A percentile compares a stretch with the other conserved stretches of the same genome.
phyloP scores from a whole-genome alignment of 2,329 filamentous ascomycete genomes.

The Daldinia sp. region DNA sequence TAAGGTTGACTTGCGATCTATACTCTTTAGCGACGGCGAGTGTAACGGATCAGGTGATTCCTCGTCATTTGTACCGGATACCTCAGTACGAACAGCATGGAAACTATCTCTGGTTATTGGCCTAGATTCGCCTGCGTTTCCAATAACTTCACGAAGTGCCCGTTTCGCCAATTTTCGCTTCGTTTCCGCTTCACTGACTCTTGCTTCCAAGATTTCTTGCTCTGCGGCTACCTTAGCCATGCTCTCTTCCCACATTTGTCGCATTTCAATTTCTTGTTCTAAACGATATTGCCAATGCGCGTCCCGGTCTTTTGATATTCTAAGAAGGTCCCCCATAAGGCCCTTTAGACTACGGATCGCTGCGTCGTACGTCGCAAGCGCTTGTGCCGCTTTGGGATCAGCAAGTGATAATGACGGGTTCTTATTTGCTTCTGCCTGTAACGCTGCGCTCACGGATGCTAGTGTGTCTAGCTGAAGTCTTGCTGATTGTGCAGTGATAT shows the following conservation, averaged over 20 bases:
- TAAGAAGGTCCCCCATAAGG: conserved; percentile 85
- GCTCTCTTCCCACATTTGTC: conserved; percentile 98
- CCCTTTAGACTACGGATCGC: conserved; percentile 89
- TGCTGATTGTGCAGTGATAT: conserved; percentile 95
- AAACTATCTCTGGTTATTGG: conserved; percentile 51
- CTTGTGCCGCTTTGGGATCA: conserved; percentile 80
- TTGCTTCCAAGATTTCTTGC: conserved; percentile 89
- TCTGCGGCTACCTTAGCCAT: conserved; percentile 97
- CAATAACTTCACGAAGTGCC: conserved; percentile 86
- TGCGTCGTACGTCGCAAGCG: conserved; percentile 86
- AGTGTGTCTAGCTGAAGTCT: conserved; percentile 93
- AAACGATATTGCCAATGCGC: conserved; percentile 97
- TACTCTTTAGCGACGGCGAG: conserved; percentile 56
- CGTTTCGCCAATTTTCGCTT: conserved; percentile 92
- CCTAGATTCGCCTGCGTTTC: conserved; percentile 59
- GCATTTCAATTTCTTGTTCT: conserved; percentile 89
- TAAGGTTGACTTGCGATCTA: conserved; percentile 71
- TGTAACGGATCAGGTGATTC: conserved; percentile 52
- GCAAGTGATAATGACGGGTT: conserved; percentile 80
- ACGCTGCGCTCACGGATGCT: conserved; percentile 83
- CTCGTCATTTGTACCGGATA: conserved; percentile 53
- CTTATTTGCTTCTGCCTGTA: conserved; percentile 76
- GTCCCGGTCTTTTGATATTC: conserved; percentile 93
- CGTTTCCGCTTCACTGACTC: conserved; percentile 88
- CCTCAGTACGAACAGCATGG: conserved; percentile 46